Evolutionary conservation across 768 basidiomycete species (phyloP), one percentile per base, ranked within the genome.

Genomic region (Xanthoconium purpureum): DNA sequence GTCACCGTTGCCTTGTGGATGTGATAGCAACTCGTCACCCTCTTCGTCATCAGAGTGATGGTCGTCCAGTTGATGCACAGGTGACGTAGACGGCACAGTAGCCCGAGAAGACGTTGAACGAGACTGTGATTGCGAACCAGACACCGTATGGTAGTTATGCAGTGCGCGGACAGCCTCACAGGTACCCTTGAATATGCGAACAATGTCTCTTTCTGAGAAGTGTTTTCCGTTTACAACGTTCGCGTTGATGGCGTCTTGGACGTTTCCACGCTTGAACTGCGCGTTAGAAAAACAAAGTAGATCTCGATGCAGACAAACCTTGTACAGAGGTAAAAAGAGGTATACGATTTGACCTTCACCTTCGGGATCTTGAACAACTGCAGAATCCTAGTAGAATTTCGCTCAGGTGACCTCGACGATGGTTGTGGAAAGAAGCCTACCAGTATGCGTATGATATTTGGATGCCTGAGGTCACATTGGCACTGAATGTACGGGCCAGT

Each of bases 341-440:
- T 97, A 98, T 32, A 97, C 93, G 55, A 98, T 89, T 72, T 96
- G 89, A 12, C 93, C 94, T 47, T 94, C 94, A 14, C 92, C 94
- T 56, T 89, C 87, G 35, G 90, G 88, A 66, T 98, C 94, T 72
- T 97, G 94, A 1, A 95, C 88, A 5, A 96, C 92, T 2, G 94
- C 92, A 14, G 94, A 95, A 67, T 98, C 94, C 90, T 92, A 46
- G 29, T 29, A 35, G 37, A 46, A 43, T 63, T 62, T 36, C 42
- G 37, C 28, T 52, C 14, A 30, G 5, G n/a, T 30, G 38, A 18
- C 24, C 17, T 45, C 12, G 5, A n/a, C n/a, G 17, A 29, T 30
- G 2, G 36, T 24, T 24, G 10, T 3, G 24, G 28, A 48, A 44
- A 35, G 18, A 7, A 75, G 75, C 53, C 63, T 42, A 89, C 91